These are phyloP conservation scores for Macrophomina phaseolina DNA, from an alignment of 2,329 filamentous ascomycete genomes.

Conservation along the genomic window DNA sequence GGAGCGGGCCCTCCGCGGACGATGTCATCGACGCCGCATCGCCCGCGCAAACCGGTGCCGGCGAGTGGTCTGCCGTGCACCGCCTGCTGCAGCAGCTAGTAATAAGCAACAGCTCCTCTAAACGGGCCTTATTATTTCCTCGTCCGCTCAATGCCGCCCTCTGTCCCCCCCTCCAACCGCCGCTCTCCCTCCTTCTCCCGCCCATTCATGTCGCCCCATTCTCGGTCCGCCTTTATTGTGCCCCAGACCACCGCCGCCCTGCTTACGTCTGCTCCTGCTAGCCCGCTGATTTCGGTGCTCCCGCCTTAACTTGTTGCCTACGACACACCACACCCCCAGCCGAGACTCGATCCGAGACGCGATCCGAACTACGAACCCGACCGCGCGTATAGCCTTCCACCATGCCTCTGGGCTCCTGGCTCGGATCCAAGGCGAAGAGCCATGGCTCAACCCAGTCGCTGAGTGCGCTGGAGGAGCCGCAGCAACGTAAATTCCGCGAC, in stretches of 20 bases:
- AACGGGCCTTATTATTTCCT: background rate
- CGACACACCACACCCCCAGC: background rate
- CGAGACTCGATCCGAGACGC: background rate
- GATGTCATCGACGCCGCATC: constrained; percentile 25
- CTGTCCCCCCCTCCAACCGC: background rate
- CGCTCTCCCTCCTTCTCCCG: background rate
- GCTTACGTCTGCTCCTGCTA: background rate
- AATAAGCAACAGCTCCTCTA: background rate
- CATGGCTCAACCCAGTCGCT: constrained; percentile 59
- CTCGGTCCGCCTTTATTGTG: constrained; percentile 12
- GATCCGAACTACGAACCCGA: background rate
- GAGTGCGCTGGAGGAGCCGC: constrained; percentile 63
- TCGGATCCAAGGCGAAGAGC: constrained; percentile 42
- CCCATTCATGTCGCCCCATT: constrained; percentile 11
- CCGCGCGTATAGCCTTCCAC: background rate
- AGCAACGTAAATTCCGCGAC: constrained; percentile 53
- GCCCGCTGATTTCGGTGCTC: background rate
- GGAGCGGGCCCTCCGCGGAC: background rate
- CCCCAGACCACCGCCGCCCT: background rate
- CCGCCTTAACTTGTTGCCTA: background rate
- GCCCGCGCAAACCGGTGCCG: background rate
- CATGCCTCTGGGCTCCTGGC: constrained; percentile 36
- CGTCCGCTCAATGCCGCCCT: constrained; percentile 13
- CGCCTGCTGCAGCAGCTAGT: background rate
- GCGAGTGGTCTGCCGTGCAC: background rate